These are phyloP conservation scores for Nothopassalora personata DNA, from an alignment of 2,329 filamentous ascomycete species.

Conservation along the genomic window DNA sequence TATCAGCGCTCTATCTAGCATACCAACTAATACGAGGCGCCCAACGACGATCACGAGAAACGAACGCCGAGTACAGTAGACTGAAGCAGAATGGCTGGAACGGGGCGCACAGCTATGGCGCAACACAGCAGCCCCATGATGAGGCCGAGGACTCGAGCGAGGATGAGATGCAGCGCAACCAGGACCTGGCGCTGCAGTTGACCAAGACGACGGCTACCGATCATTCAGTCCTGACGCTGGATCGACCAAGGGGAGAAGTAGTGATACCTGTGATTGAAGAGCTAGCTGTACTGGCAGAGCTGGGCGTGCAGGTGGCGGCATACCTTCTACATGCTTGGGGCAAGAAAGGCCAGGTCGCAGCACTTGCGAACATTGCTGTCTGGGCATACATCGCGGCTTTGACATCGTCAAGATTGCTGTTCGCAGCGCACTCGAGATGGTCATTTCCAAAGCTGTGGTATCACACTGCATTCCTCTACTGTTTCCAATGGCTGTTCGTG, in stretches of 20 bases:
- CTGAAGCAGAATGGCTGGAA: constrained; percentile 36
- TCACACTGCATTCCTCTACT: constrained; percentile 82
- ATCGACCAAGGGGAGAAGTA: constrained; percentile 69
- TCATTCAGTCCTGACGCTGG: constrained; percentile 58
- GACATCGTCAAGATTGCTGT: constrained; percentile 63
- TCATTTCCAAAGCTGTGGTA: constrained; percentile 79
- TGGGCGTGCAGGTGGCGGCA: constrained; percentile 63
- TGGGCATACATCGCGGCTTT: constrained; percentile 80
- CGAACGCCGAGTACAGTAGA: constrained; percentile 50
- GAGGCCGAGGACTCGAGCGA: constrained; percentile 28
- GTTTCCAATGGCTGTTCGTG: constrained; percentile 71
- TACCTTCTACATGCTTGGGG: constrained; percentile 57
- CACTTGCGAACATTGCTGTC: constrained; percentile 61
- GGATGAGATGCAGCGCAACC: constrained; percentile 56
- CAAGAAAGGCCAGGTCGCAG: constrained; percentile 49
- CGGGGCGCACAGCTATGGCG: constrained; percentile 30
- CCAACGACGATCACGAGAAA: constrained; percentile 23
- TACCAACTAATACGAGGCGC: constrained; percentile 50
- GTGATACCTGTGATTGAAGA: constrained; percentile 68
- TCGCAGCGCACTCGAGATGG: constrained; percentile 55
- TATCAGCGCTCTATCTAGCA: constrained; percentile 65
- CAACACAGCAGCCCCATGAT: constrained; percentile 17
- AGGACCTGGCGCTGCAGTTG: constrained; percentile 51
- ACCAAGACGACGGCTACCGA: constrained; percentile 47
- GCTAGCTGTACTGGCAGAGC: constrained; percentile 64